These are phyloP conservation scores for Penicillium nucicola DNA, from an alignment of 495 filamentous ascomycete species.

Conservation along the genomic window DNA sequence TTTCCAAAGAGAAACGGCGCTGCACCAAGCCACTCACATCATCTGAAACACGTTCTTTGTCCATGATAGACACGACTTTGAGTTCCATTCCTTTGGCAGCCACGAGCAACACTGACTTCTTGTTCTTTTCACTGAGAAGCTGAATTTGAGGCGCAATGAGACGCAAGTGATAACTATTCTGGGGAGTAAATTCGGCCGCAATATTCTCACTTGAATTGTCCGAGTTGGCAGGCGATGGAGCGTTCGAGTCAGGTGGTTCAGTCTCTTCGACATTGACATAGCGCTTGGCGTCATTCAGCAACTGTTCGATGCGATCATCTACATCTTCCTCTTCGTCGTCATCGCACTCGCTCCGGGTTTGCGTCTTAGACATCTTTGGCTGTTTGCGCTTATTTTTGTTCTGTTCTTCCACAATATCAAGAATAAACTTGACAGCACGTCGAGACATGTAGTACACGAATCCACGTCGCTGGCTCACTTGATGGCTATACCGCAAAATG, in stretches of 20 bases:
- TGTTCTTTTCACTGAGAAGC: slow-evolving; percentile 95
- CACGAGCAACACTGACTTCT: slow-evolving; percentile 86
- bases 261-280: slow-evolving; percentile 73
- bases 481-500: slow-evolving; percentile 94
- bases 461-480: slow-evolving; percentile 91
- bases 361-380: slow-evolving; percentile 27
- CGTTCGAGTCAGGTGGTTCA: slow-evolving; percentile 31
- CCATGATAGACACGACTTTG: slow-evolving; percentile 95
- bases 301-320: slow-evolving; percentile 81
- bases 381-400: slow-evolving; percentile 57
- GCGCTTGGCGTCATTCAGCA: slow-evolving; percentile 79
- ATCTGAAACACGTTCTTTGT: slow-evolving; percentile 87
- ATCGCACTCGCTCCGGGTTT: slow-evolving; percentile 33
- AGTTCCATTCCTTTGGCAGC: slow-evolving; percentile 96
- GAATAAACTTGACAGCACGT: slow-evolving; percentile 93
- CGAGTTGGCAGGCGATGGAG: slow-evolving; percentile 24
- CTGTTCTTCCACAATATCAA: slow-evolving; percentile 96
- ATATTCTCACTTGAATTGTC: slow-evolving; percentile 71
- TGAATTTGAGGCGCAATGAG: slow-evolving; percentile 97
- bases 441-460: slow-evolving; percentile 98
- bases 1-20: slow-evolving; percentile 85
- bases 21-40: slow-evolving; percentile 94
- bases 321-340: slow-evolving; percentile 64
- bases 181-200: slow-evolving; percentile 83
- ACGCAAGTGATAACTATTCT: slow-evolving; percentile 90